Evolutionary conservation across 106 monocot species (phyloP), one percentile per base, ranked within the genome.

Genomic region (Dendrobium huoshanense): DNA sequence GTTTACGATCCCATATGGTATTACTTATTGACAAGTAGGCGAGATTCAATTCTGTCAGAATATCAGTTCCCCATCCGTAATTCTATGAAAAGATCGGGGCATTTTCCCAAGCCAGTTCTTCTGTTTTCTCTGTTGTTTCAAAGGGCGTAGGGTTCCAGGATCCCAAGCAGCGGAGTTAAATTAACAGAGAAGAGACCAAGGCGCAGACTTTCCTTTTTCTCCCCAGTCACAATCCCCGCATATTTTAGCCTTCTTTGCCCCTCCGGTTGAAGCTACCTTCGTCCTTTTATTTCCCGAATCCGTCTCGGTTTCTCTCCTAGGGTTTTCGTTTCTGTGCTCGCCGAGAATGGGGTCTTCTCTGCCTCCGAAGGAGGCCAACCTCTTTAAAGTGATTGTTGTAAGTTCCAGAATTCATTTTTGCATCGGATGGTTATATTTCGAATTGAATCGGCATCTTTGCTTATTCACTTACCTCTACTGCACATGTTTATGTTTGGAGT

Each of bases 321-420:
- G 81, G 64, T 61, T 40, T 75, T 75, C 47, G 15, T 18, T 19
- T 10, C 5, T 59, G 41, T 42, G 25, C 10, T 65, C 55, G 58
- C 37, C 59, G 41, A 45, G 27, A 78, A 41, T 94, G 92, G 92
- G 86, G 83, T 83, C 91, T 29, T 84, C 87, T 49, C 90, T 97
- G 37, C 96, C 96, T 3, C 79, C 92, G 31, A 97, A 94, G 84
- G 96, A 97, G 86, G 92, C 90, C 77, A 97, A 97, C 83, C 96
- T 94, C 77, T 97, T 97, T 89, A 97, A 97, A 90, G 88, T 94
- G 94, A 97, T 97, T 83, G 96, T 97, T 51, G 96, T 97, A 88
- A 92, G 94, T 75, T 29, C 10, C 18, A 11, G 18, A 78, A 78
- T 49, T 2, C 25, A 25, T 10, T 76, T 76, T 76, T 25, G 22